phyloP scores from a whole-genome alignment of 805 yeast genomes.

The Hanseniaspora nectarophila region DNA sequence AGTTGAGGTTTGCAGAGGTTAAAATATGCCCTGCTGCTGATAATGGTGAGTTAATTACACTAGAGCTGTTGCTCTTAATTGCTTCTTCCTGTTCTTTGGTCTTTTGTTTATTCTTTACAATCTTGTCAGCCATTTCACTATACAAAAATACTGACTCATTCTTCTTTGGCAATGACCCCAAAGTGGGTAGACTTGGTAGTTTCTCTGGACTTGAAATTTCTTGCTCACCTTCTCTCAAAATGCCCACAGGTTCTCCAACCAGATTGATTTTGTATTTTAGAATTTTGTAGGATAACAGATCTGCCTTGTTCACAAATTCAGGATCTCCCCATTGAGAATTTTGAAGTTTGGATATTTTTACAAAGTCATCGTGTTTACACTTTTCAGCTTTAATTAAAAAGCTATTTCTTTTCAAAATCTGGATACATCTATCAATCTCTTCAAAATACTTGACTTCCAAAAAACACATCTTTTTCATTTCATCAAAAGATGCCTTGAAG shows the following conservation, averaged over 20 bases:
- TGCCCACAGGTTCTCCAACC: slow-evolving; percentile 8
- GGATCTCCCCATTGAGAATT: slow-evolving; percentile 13
- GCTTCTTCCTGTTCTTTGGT: neutral
- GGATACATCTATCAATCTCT: slow-evolving; percentile 28
- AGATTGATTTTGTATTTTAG: slow-evolving; percentile 5
- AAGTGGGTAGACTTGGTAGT: slow-evolving; percentile 7
- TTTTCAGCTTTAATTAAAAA: slow-evolving; percentile 5
- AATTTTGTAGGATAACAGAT: neutral
- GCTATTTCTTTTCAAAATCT: slow-evolving; percentile 20
- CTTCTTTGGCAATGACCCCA: neutral
- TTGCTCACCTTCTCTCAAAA: slow-evolving; percentile 6
- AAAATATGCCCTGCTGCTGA: no score
- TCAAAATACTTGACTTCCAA: slow-evolving; percentile 39
- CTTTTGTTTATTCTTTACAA: slow-evolving; percentile 6
- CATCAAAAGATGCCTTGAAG: slow-evolving; percentile 46
- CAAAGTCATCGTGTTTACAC: slow-evolving; percentile 7
- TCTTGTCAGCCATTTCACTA: slow-evolving; percentile 3
- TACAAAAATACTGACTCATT: neutral
- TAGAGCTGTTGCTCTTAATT: neutral
- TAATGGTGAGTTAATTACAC: neutral
- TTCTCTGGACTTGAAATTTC: neutral
- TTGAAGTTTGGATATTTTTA: slow-evolving; percentile 4
- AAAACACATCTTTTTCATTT: slow-evolving; percentile 34
- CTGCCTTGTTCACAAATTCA: neutral
- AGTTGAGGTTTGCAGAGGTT: neutral